Evolutionary conservation across 2,329 filamentous ascomycete species (phyloP).

Genomic region (Cylindrodendrum hubeiense): DNA sequence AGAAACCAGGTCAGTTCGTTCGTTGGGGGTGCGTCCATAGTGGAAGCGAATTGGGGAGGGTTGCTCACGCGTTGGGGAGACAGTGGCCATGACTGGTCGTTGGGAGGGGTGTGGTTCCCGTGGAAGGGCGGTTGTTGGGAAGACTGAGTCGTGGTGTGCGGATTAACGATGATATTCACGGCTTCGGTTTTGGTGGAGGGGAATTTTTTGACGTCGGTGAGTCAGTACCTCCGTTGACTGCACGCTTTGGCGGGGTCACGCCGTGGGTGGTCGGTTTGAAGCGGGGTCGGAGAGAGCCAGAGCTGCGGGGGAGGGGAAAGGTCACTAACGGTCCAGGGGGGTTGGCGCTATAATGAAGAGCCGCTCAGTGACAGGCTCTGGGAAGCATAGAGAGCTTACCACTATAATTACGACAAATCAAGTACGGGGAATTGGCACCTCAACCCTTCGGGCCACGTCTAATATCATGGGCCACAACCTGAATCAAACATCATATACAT

Average conservation of each 20-base stretch:
- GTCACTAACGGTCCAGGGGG: not conserved
- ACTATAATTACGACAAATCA: not conserved
- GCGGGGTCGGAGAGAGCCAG: slow-evolving; percentile 35
- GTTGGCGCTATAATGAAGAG: not conserved
- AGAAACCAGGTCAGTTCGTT: not conserved
- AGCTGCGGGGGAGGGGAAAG: not conserved
- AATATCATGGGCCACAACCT: too few species aligned
- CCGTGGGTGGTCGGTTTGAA: slow-evolving; percentile 10
- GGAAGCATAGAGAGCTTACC: not conserved
- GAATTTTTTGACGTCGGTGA: slow-evolving; percentile 38
- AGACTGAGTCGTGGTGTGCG: not conserved
- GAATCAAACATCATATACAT: too few species aligned
- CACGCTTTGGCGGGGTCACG: slow-evolving; percentile 39
- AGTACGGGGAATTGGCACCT: not conserved
- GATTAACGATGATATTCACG: slow-evolving; percentile 40
- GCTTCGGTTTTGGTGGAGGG: slow-evolving; percentile 33
- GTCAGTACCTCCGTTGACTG: slow-evolving; percentile 36
- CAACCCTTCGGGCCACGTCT: not conserved
- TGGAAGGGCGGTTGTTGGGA: not conserved
- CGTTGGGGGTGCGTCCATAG: too few species aligned
- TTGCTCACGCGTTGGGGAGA: slow-evolving; percentile 32
- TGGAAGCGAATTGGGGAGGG: not conserved
- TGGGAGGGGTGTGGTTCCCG: not conserved
- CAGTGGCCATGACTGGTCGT: slow-evolving; percentile 32
- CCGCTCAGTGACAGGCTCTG: not conserved